phyloP scores from a whole-genome alignment of 108 stramenopile genomes.

The Poteriospumella lacustris region DNA sequence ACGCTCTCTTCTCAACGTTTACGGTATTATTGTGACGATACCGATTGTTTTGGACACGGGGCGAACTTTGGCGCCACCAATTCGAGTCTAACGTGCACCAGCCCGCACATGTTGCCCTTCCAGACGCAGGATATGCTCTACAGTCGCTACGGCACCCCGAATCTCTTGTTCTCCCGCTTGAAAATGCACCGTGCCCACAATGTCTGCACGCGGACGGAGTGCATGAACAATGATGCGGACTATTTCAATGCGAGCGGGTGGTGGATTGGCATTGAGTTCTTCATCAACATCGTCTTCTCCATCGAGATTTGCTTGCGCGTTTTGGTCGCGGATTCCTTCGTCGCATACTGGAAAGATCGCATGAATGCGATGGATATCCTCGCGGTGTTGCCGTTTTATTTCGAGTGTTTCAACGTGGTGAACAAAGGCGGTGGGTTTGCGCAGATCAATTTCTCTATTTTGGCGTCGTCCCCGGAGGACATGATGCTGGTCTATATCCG shows the following conservation, averaged over 20 bases:
- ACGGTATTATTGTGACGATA: background rate
- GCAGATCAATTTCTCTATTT: background rate
- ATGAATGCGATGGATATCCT: constrained; percentile 5
- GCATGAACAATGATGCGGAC: background rate
- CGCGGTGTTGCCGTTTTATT: constrained; percentile 10
- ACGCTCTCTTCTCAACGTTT: background rate
- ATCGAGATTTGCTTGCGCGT: background rate
- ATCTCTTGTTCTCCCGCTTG: background rate
- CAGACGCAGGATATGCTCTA: background rate
- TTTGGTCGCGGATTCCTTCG: background rate
- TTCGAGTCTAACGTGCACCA: background rate
- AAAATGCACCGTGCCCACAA: background rate
- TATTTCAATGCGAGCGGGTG: background rate
- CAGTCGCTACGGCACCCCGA: background rate
- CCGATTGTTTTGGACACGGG: constrained; percentile 18
- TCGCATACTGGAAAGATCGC: background rate
- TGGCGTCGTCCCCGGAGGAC: background rate
- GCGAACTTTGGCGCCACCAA: background rate
- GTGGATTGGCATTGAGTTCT: background rate
- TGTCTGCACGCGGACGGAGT: constrained; percentile 1
- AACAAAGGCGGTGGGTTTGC: no score
- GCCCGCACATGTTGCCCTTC: background rate
- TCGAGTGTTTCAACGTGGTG: background rate
- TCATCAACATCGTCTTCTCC: background rate
- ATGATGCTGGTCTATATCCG: background rate